These are phyloP conservation scores for Rhizophagus prolifer DNA, from an alignment of 192 early-diverging fungal species.

Conservation along the genomic window DNA sequence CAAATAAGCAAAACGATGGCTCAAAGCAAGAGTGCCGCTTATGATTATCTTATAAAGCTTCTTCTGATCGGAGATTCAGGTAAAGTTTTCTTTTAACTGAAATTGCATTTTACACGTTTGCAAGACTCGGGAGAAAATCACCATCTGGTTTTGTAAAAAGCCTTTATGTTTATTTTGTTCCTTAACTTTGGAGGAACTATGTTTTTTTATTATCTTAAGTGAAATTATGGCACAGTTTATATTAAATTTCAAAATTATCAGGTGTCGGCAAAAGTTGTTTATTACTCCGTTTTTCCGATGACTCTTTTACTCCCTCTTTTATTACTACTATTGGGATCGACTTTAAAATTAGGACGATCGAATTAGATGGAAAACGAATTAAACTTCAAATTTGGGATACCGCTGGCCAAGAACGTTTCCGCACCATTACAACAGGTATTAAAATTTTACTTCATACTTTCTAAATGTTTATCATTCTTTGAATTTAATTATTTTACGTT, in stretches of 20 bases:
- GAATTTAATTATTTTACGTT: conserved; percentile 1
- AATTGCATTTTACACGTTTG: background rate
- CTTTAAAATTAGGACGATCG: conserved; percentile 99
- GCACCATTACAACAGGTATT: conserved; percentile 95
- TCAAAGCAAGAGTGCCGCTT: conserved; percentile 88
- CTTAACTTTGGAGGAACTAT: background rate
- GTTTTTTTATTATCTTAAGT: background rate
- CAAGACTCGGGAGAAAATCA: background rate
- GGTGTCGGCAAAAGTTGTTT: conserved; percentile 97
- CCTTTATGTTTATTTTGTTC: background rate
- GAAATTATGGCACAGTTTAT: background rate
- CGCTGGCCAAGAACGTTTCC: conserved; percentile 97
- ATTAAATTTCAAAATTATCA: conserved; percentile 27
- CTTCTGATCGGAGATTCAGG: conserved; percentile 97
- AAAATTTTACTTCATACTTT: background rate
- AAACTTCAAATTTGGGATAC: conserved; percentile 99
- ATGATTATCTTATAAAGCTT: conserved; percentile 99
- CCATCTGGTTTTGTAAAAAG: background rate
- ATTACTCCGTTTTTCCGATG: conserved; percentile 96
- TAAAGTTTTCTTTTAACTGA: conserved; percentile 34
- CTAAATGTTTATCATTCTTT: background rate
- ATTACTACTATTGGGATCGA: conserved; percentile 99
- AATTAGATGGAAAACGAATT: conserved; percentile 97
- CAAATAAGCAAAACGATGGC: conserved; percentile 48
- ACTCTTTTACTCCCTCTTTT: conserved; percentile 98